Base-by-base conservation (phyloP, 345 rosid species). In the Euphorbia tirucalli region DNA sequence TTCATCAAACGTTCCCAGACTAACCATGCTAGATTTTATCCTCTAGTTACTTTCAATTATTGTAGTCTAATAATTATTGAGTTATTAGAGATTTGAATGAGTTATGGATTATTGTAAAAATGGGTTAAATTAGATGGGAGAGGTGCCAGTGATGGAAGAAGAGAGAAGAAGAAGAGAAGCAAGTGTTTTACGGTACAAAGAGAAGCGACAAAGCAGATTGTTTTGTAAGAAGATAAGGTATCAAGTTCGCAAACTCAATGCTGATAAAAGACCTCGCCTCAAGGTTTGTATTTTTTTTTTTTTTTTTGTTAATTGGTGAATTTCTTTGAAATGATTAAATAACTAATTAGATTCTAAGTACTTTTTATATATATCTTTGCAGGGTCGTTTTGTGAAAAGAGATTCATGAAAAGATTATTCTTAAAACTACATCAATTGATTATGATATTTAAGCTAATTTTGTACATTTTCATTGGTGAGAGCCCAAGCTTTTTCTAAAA, bases 201-300 rank as follows among this genome's bases (percentile, higher is more conserved):
- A 89, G 87, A 89, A 91, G 74, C 82, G 91, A 18, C 92, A 79
- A 55, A 74, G 71, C 8, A 84, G 97, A 52, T 79, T 89, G 76
- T 89, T 91, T 84, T 87, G 88, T 52, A 89, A 91, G 85, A 87
- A 83, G 89, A 91, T 91, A 82, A 86, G 94, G 68, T 91, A 91
- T 63, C 87, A 89, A 82, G 91, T 88, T 50, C 81, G 93, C 74
- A 90, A 90, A 66, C 88, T 88, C 78, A 90, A 88, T 79, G 92
- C 93, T 22, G 93, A 88, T 74, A 84, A 87, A 83, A 87, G 96
- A 78, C 96, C 93, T 1, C 79, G 96, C 68, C 86, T 86, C 63
- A 90, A 90, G 93, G 96, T 87, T 30, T 3, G 16, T 52, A 22
- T 1, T 11, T 11, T 19, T 57, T 0, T 3, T 9, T 22, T 8